These are phyloP conservation scores for Candida oleophila DNA, from an alignment of 805 yeast genomes.

Conservation along the genomic window DNA sequence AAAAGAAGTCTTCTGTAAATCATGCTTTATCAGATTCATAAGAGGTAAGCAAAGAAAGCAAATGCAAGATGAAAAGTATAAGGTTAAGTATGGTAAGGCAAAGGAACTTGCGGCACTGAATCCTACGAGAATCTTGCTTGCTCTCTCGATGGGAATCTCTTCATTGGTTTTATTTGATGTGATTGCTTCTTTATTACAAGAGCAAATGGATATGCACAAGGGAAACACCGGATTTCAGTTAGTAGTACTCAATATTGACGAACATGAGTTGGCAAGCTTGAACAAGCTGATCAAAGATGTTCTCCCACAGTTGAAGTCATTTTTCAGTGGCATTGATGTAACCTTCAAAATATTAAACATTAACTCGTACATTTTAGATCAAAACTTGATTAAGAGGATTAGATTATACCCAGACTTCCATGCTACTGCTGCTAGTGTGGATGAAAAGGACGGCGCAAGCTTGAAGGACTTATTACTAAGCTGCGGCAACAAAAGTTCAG, in stretches of 20 bases:
- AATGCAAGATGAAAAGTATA: slow-evolving; percentile 70
- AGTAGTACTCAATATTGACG: slow-evolving; percentile 50
- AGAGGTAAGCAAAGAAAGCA: slow-evolving; percentile 78
- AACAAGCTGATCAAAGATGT: slow-evolving; percentile 14
- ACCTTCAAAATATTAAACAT: slow-evolving; percentile 36
- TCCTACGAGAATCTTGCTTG: slow-evolving; percentile 49
- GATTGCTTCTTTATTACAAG: slow-evolving; percentile 55
- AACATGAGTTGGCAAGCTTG: slow-evolving; percentile 18
- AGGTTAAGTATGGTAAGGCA: slow-evolving; percentile 57
- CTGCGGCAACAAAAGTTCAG: slow-evolving; percentile 56
- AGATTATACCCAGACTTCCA: slow-evolving; percentile 29
- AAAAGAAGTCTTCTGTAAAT: slow-evolving; percentile 62
- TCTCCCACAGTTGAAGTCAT: slow-evolving; percentile 15
- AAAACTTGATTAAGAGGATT: slow-evolving; percentile 28
- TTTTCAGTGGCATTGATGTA: slow-evolving; percentile 20
- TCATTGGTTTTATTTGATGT: slow-evolving; percentile 72
- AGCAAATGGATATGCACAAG: slow-evolving; percentile 59
- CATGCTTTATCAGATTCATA: slow-evolving; percentile 71
- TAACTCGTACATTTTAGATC: slow-evolving; percentile 35
- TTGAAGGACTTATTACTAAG: slow-evolving; percentile 35
- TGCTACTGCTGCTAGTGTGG: slow-evolving; percentile 11
- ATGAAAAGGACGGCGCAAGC: slow-evolving; percentile 9
- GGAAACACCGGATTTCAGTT: slow-evolving; percentile 70
- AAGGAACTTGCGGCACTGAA: slow-evolving; percentile 12
- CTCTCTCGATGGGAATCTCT: slow-evolving; percentile 65